Conservation (phyloP, 768 basidiomycete species). For the Tremella mesenterica region DNA sequence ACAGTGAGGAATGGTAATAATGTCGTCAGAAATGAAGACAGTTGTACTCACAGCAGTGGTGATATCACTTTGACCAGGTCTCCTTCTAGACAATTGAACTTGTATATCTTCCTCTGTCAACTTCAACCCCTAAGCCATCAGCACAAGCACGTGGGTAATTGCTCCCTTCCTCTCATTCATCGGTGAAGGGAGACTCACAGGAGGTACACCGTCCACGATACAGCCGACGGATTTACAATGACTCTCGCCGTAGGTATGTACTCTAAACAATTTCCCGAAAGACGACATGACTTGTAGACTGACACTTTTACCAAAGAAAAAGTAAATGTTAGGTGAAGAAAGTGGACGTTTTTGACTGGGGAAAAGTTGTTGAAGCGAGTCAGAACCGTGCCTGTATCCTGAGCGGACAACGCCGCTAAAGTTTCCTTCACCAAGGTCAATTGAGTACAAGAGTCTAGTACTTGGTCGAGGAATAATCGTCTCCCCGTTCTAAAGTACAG, state of each 20-base stretch:
- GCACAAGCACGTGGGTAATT: background rate
- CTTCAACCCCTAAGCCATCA: constrained; percentile 60
- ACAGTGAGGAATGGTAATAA: background rate
- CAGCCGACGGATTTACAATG: constrained; percentile 95
- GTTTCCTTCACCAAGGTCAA: too few relatives aligned
- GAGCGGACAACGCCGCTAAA: too few relatives aligned
- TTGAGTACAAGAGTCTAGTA: too few relatives aligned
- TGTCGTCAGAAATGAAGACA: too few relatives aligned
- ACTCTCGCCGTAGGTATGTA: constrained; percentile 96
- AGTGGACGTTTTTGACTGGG: too few relatives aligned
- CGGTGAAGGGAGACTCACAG: constrained; percentile 63
- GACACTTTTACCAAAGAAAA: background rate
- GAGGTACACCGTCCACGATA: constrained; percentile 95
- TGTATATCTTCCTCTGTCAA: constrained; percentile 79
- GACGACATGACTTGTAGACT: constrained; percentile 63
- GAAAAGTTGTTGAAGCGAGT: too few relatives aligned
- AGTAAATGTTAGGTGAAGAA: background rate
- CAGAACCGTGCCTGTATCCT: background rate
- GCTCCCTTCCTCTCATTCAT: background rate
- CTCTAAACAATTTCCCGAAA: constrained; percentile 81
- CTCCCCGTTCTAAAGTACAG: background rate
- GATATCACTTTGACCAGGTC: constrained; percentile 92
- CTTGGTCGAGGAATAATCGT: background rate
- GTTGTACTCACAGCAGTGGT: constrained; percentile 89
- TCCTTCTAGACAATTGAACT: constrained; percentile 73